Evolutionary conservation across 108 stramenopile species (phyloP), one percentile per base, ranked within the genome.

Genomic region (Skeletonema menzelii): DNA sequence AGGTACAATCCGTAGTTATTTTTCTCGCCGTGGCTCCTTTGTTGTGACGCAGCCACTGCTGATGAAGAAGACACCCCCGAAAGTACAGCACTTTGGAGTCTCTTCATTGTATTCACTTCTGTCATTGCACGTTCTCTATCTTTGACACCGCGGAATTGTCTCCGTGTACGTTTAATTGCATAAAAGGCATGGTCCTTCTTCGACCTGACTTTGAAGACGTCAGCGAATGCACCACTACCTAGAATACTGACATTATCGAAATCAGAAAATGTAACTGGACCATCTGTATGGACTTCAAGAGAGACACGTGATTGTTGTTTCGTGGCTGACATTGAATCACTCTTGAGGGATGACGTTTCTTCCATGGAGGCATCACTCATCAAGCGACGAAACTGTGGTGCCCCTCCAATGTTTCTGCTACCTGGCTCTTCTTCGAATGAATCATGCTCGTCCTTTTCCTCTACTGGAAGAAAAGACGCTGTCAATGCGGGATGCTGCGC

Each of bases 21-120:
- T 56, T 80, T 85, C 8, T 27, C 28, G 40, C 38, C 24, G 31
- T 70, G 20, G 3, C 14, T 24, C 46, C 22, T 71, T 5, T 71
- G 37, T 17, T 65, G 35, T 5, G 63, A 38, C 28, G 66, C 56
- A 2, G 67, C 74, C 12, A 55, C 34, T 47, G 74, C 71, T n/a
- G n/a, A n/a, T n/a, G n/a, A n/a, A n/a, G n/a, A n/a, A n/a, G n/a
- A n/a, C n/a, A n/a, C n/a, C 17, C 38, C 70, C 12, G 73, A 69
- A 15, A 69, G 44, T 56, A 77, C 26, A 17, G 69, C 85, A 72
- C 40, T 67, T 65, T 95, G 91, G 27, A 95, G 78, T 24, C 84
- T 79, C 67, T 92, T 90, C 93, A 95, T 95, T 3, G 81, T 86
- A 37, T 86, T 78, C 14, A 95, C 91, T 75, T 95, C 93, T 4